A percentile compares a stretch with the other conserved stretches of the same genome.
Evolutionary conservation across 2,329 filamentous ascomycete species (phyloP).

Genomic region (Epichloe gansuensis): DNA sequence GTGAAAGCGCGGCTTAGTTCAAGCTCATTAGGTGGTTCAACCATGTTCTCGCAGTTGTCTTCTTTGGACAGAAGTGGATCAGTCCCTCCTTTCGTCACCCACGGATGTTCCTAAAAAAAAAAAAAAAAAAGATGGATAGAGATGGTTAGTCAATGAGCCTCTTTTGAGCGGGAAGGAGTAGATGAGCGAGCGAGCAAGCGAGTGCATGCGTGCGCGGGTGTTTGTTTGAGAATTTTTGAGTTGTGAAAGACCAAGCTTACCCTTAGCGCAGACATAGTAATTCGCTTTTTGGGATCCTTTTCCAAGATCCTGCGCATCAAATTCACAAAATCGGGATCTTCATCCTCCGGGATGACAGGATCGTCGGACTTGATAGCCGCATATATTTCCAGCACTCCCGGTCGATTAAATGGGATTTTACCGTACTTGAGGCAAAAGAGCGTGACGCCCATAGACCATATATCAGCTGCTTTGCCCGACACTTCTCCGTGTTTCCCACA

Average conservation of each 20-base stretch:
- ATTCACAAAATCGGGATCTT: conserved; percentile 59
- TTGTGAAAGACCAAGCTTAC: conserved; percentile 37
- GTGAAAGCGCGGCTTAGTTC: conserved; percentile 90
- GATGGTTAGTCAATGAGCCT: neutral
- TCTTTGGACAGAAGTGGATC: conserved; percentile 70
- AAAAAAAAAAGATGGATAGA: neutral
- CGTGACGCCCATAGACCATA: conserved; percentile 98
- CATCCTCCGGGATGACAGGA: conserved; percentile 47
- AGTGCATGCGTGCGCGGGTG: neutral
- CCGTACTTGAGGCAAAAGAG: conserved; percentile 89
- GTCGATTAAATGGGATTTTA: conserved; percentile 70
- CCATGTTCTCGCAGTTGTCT: conserved; percentile 72
- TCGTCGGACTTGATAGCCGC: conserved; percentile 70
- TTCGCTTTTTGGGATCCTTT: conserved; percentile 74
- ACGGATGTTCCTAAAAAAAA: conserved; percentile 61
- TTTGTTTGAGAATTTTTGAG: neutral
- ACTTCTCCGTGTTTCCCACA: conserved; percentile 81
- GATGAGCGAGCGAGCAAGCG: neutral
- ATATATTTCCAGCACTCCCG: conserved; percentile 74
- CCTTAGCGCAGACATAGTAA: conserved; percentile 69
- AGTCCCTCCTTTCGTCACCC: conserved; percentile 72
- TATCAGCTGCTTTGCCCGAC: conserved; percentile 80
- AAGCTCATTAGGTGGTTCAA: conserved; percentile 77
- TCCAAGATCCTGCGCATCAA: conserved; percentile 64
- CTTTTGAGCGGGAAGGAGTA: neutral